Base-by-base conservation (phyloP, 2,329 filamentous ascomycete species). In the Fusarium mangiferae region DNA sequence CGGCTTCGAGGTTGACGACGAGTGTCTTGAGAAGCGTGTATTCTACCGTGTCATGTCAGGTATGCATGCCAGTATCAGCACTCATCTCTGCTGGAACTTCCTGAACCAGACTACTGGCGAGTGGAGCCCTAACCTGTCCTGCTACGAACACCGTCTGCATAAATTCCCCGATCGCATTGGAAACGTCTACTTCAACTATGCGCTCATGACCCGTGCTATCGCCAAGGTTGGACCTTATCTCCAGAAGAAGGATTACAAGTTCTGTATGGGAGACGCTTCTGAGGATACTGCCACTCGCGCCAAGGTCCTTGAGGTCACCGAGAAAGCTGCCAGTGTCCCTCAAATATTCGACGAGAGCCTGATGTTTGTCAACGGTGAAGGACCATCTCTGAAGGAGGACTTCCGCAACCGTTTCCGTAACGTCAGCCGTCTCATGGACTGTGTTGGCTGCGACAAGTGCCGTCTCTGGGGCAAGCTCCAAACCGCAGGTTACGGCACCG, bases 131-230 rank as follows among this genome's bases (percentile, higher is more conserved):
- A 99, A 99, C 79, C 82, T 97, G 61, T 87, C 91, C 72, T 99
- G 96, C 87, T 99, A 98, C 87, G 91, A 93, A 80, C 86, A 91
- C 39, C 91, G 96, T n/a, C 89, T 99, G 22, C 94, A 98, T 82
- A 87, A 88, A 28, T 90, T 93, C 81, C 94, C 96, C 0, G 96
- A 99, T 76, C 93, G 96, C 69, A 93, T 99, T 79, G 96, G 95
- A 76, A 99, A 99, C 83, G 88, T 99, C 56, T 99, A 99, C 86
- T 99, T 99, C 87, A 98, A 99, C 89, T 99, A 98, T 80, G 96
- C 96, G 2, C 89, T 99, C n/a, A 88, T 99, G 45, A 93, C 96
- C 33, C 93, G 96, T 56, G 96, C 96, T 18, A 90, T 98, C 45
- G 93, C 94, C 60, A 99, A 99, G 84, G 89, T 98, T 14, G 93